Base-by-base conservation (phyloP, 73 alveolate genomes). In the Tetrahymena malaccensis region DNA sequence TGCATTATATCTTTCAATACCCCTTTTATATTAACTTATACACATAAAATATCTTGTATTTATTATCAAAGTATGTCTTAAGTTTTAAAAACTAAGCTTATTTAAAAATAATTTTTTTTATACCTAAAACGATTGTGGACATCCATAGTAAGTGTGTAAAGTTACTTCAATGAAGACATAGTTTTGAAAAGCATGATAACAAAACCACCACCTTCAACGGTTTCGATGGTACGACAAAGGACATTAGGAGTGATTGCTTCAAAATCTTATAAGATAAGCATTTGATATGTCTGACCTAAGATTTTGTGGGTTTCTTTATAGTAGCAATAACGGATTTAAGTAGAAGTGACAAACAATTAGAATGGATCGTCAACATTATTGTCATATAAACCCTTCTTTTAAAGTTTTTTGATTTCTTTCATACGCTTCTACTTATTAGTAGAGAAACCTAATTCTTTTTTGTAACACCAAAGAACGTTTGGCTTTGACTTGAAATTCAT, bases 201-300 rank as follows among this genome's bases (percentile, higher is more conserved):
- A 43, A 99, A 93, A 93, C 99, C 99, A 22, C 99, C 99, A 0
- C 99, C 99, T 93, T 98, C 98, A 34, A 99, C 99, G 11, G 99
- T 99, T 96, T 99, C 99, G 25, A 99, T 97, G 85, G 99, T 98
- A 70, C 99, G 98, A 96, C 99, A 99, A 93, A 99, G 97, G 27
- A 99, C 97, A 97, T 99, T 99, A 10, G 99, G 99, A 0, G 99
- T 99, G 95, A 99, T 95, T 43, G 99, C 99, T 97, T 99, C 99
- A 85, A 99, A 99, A 94, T 99, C 99, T 97, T 98, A 98, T 55
- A 99, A 93, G 94, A 99, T 98, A 83, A 98, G 95, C 99, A 99
- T 99, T 44, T 99, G 99, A 95, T 94, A 99, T 35, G 99, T 99
- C 93, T 98, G 97, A 93, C 99, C 99, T 85, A 99, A 96, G n/a